Percentiles rank a stretch among this genome's conserved stretches.
Evolutionary conservation across 2,329 filamentous ascomycete species (phyloP).

Genomic region (Lojkania enalia): DNA sequence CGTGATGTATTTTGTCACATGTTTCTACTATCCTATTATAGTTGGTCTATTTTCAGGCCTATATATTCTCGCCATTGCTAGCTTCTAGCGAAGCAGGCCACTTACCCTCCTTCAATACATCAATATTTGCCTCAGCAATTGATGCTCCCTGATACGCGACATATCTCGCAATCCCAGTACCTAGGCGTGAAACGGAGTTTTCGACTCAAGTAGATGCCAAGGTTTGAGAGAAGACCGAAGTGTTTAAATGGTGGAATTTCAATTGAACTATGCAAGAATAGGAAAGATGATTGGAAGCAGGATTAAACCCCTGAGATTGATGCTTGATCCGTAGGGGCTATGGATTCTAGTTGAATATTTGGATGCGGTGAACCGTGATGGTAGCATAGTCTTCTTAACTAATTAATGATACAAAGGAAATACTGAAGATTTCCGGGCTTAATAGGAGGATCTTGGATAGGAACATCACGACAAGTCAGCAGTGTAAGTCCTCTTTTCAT

Average conservation of each 20-base stretch:
- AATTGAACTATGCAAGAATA: slow-evolving; percentile 26
- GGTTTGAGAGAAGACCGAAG: slow-evolving; percentile 18
- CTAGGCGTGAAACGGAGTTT: slow-evolving; percentile 9
- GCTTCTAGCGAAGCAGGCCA: too few relatives aligned
- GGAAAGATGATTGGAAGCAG: slow-evolving; percentile 30
- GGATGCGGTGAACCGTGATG: slow-evolving; percentile 22
- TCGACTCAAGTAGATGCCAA: slow-evolving; percentile 34
- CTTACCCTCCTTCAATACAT: too few relatives aligned
- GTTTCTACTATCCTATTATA: too few relatives aligned
- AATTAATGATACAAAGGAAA: slow-evolving; percentile 24
- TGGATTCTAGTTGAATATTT: slow-evolving; percentile 30
- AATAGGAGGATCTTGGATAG: slow-evolving; percentile 22
- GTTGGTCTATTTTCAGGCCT: too few relatives aligned
- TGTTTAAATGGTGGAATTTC: slow-evolving; percentile 30
- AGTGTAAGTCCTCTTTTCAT: too few relatives aligned
- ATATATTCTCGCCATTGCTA: too few relatives aligned
- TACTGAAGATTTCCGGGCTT: slow-evolving; percentile 23
- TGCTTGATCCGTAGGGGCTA: slow-evolving; percentile 26
- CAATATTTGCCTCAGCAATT: too few relatives aligned
- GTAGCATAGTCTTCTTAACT: slow-evolving; percentile 28
- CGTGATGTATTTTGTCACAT: slow-evolving; percentile 32
- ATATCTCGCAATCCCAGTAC: slow-evolving; percentile 26
- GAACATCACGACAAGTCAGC: slow-evolving; percentile 20
- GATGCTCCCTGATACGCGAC: too few relatives aligned
- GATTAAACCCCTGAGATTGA: slow-evolving; percentile 31